Evolutionary conservation across 2,329 filamentous ascomycete genomes (phyloP), one percentile per base, ranked within the genome.

Genomic region (Aspergillus sp.): DNA sequence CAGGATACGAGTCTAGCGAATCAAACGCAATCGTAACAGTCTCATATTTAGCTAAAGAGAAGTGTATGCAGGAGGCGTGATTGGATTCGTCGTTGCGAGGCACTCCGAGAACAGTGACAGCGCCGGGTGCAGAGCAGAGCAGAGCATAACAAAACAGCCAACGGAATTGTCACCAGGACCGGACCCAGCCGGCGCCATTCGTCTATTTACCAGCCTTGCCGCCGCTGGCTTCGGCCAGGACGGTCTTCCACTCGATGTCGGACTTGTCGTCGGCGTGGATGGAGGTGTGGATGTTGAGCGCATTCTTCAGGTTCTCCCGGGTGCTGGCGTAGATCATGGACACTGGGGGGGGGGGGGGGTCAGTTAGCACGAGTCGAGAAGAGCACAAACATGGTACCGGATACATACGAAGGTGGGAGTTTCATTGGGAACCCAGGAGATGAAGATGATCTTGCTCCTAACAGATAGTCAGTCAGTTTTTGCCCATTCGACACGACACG

Each of bases 241-340:
- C 44, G 35, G 46, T 41, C 48, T 59, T 60, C 60, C 60, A 64
- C 43, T 63, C 61, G 37, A 64, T 58, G 22, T 64, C 61, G 29
- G 37, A 34, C 44, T 57, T 58, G 51, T 61, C 55, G 35, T 64
- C 60, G 25, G 60, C 60, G 43, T 63, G 60, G 45, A 63, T 57
- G 42, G 55, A 60, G 43, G 35, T 49, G 41, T 47, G 43, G 34
- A 61, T 56, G 52, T 64, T 66, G 26, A 69, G 57, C 12, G 66
- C 62, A 41, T 63, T 66, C 57, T 69, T 69, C 43, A 69, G 46
- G 36, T 54, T 55, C 48, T 68, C 64, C 33, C 63, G 61, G 30
- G 63, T 68, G 43, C 63, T 66, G 44, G 66, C 65, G 53, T 69
- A 69, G 36, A 68, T 58, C 66, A 69, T 69, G 42, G 63, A 65